Evolutionary conservation across 345 rosid species (phyloP).

Genomic region (Sisymbrium irio): DNA sequence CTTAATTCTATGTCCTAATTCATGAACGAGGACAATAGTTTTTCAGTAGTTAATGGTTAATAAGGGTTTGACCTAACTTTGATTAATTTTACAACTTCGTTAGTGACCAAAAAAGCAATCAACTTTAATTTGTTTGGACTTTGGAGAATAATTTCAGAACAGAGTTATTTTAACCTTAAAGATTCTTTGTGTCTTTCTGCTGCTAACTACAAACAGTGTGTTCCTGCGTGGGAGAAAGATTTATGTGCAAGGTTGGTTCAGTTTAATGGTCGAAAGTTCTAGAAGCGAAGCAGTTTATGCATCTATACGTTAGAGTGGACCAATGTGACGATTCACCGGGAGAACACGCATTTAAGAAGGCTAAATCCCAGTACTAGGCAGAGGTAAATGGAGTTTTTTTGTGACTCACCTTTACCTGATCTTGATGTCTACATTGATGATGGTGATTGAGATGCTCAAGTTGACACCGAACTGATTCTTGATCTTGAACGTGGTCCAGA

Average conservation of each 20-base stretch:
- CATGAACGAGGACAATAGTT: neutral
- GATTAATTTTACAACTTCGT: no score
- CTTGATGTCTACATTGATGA: conserved; percentile 43
- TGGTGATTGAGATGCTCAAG: conserved; percentile 43
- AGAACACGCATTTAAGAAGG: conserved; percentile 47
- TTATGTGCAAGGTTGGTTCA: conserved; percentile 45
- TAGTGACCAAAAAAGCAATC: no score
- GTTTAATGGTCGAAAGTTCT: conserved; percentile 48
- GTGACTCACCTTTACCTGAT: conserved; percentile 39
- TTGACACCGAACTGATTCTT: conserved; percentile 37
- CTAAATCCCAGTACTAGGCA: conserved; percentile 44
- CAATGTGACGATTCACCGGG: conserved; percentile 55
- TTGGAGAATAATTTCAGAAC: no score
- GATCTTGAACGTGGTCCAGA: conserved; percentile 38
- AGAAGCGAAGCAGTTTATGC: conserved; percentile 37
- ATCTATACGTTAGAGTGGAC: conserved; percentile 26
- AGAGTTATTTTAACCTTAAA: no score
- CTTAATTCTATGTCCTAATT: neutral
- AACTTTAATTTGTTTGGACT: no score
- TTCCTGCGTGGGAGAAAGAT: conserved; percentile 53
- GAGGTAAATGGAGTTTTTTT: conserved; percentile 39
- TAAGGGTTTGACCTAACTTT: no score
- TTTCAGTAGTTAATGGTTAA: no score
- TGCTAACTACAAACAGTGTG: conserved; percentile 31
- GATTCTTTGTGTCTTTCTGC: conserved; percentile 5